These are phyloP conservation scores for Saccharomycopsis babjevae DNA, from an alignment of 805 yeast species.

Conservation along the genomic window DNA sequence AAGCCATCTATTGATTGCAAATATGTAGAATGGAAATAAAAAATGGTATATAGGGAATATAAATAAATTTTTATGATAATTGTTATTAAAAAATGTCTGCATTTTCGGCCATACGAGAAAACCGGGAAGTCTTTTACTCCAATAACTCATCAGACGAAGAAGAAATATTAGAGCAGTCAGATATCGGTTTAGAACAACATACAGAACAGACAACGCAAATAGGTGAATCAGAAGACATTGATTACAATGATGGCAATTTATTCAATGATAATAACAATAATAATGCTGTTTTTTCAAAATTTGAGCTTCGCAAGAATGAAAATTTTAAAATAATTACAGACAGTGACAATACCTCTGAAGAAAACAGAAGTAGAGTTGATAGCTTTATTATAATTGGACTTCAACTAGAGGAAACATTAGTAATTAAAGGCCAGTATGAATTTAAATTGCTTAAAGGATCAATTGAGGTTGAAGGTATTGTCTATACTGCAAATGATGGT, in stretches of 20 bases:
- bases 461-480: slow-evolving; percentile 30
- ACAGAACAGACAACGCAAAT: not conserved
- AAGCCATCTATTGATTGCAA: too few species aligned
- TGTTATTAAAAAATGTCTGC: slow-evolving; percentile 12
- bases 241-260: not conserved
- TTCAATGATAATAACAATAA: not conserved
- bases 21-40: too few species aligned
- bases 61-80: not conserved
- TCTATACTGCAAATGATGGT: slow-evolving; percentile 20
- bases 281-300: slow-evolving; percentile 7
- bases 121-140: slow-evolving; percentile 10
- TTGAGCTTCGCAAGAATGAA: slow-evolving; percentile 20
- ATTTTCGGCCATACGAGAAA: slow-evolving; percentile 12
- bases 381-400: slow-evolving; percentile 30
- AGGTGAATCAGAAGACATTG: not conserved
- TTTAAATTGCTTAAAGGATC: slow-evolving; percentile 35
- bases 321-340: slow-evolving; percentile 19
- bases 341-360: slow-evolving; percentile 18
- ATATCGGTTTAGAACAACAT: not conserved
- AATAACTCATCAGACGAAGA: slow-evolving; percentile 14
- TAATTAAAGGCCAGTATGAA: slow-evolving; percentile 36
- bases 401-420: slow-evolving; percentile 29
- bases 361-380: slow-evolving; percentile 5
- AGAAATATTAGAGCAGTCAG: not conserved
- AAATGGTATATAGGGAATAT: not conserved